These are phyloP conservation scores for Zasmidium citrigriseum DNA, from an alignment of 2,329 filamentous ascomycete species.

Conservation along the genomic window DNA sequence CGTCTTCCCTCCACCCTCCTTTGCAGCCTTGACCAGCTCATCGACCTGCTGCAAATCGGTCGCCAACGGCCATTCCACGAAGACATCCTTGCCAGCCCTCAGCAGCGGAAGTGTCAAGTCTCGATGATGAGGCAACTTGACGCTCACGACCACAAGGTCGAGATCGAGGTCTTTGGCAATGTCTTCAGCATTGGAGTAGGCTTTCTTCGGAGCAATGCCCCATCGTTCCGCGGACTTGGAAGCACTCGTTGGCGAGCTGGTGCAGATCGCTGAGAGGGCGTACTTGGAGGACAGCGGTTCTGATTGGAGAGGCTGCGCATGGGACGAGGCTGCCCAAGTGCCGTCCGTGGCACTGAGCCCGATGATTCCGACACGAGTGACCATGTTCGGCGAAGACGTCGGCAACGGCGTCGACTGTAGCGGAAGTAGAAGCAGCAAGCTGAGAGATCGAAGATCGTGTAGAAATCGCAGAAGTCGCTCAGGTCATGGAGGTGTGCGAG, in stretches of 20 bases:
- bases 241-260: not conserved
- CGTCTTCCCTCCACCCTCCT: slow-evolving; percentile 44
- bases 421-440: too few relatives aligned
- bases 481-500: too few relatives aligned
- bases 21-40: slow-evolving; percentile 45
- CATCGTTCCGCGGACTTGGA: not conserved
- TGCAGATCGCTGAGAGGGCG: not conserved
- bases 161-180: slow-evolving; percentile 49
- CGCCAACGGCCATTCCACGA: slow-evolving; percentile 43
- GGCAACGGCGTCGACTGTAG: too few relatives aligned
- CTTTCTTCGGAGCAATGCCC: slow-evolving; percentile 34
- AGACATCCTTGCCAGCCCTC: slow-evolving; percentile 48
- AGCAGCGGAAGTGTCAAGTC: slow-evolving; percentile 43
- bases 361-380: not conserved
- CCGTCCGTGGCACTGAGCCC: not conserved
- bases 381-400: too few relatives aligned
- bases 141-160: slow-evolving; percentile 50
- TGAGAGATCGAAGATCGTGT: too few relatives aligned
- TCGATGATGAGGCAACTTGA: slow-evolving; percentile 47
- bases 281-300: not conserved
- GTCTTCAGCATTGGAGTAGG: slow-evolving; percentile 45
- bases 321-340: not conserved
- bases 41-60: slow-evolving; percentile 49
- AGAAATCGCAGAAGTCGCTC: too few relatives aligned
- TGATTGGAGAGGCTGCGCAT: not conserved